phyloP scores from a whole-genome alignment of 2,329 filamentous ascomycete genomes.

The Aspergillus pseudotamarii region DNA sequence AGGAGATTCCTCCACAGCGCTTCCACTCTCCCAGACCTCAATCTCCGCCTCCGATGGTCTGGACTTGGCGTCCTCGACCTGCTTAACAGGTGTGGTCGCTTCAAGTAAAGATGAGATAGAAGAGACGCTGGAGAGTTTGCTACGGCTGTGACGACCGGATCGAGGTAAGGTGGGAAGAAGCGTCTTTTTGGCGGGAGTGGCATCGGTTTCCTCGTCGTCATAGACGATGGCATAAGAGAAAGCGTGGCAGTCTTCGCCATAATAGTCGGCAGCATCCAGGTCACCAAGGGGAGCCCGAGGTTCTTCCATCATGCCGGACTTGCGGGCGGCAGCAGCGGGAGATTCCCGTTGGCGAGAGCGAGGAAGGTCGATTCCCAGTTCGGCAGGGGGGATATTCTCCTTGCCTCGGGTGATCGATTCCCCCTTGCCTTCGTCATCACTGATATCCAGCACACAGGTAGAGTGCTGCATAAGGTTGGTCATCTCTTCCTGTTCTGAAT shows the following conservation, averaged over 20 bases:
- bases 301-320: constrained; percentile 64
- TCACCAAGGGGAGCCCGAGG: constrained; percentile 68
- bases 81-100: constrained; percentile 17
- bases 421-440: constrained; percentile 73
- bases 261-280: constrained; percentile 69
- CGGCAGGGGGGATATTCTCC: constrained; percentile 82
- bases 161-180: constrained; percentile 11
- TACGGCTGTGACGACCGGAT: constrained; percentile 14
- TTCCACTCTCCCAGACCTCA: constrained; percentile 72
- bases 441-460: constrained; percentile 83
- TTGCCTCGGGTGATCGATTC: constrained; percentile 68
- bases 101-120: constrained; percentile 32
- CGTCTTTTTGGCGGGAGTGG: constrained; percentile 20
- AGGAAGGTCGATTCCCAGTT: constrained; percentile 63
- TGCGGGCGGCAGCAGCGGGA: constrained; percentile 32
- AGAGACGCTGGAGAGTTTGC: constrained; percentile 27
- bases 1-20: constrained; percentile 58
- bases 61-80: constrained; percentile 52
- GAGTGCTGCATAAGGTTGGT: constrained; percentile 92
- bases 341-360: constrained; percentile 26
- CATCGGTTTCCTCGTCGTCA: constrained; percentile 55
- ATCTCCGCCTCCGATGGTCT: constrained; percentile 56
- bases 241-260: constrained; percentile 66
- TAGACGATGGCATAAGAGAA: constrained; percentile 64
- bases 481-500: constrained; percentile 86